Evolutionary conservation across 2,329 filamentous ascomycete genomes (phyloP), one percentile per base, ranked within the genome.

Genomic region (Pseudogymnoascus sp.): DNA sequence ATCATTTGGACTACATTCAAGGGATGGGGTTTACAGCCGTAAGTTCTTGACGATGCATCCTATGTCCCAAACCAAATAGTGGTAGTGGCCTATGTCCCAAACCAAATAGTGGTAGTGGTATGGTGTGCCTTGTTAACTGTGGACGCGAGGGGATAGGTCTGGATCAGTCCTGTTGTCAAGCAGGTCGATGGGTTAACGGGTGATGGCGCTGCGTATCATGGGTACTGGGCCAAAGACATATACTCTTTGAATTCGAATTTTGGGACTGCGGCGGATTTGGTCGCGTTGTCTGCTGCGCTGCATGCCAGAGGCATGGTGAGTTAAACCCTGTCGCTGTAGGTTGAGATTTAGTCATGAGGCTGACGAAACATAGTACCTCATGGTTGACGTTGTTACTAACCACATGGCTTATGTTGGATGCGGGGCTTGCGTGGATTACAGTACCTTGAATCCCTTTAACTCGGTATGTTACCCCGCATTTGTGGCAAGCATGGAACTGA

Each of bases 301-400:
- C 81, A 82, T 68, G 66, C 65, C 12, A 75, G 71, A 66, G 78
- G 75, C 64, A 82, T 79, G 79, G 69, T 78, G 61, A 70, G 70
- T 62, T 69, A 69, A 10, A 68, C 31, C 31, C 31, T 33, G 8
- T 33, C 31, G 31, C 31, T 11, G 31, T 33, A 33, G 31, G 31
- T 77, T 24, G 70, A 73, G 2, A 64, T 19, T 22, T 56, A 14
- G n/a, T 19, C 33, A 22, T 43, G 28, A 31, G n/a, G 16, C 12
- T 16, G 35, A 14, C 10, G 28, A 43, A 46, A 62, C 11, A n/a
- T 19, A 63, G 62, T 81, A 78, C 65, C 67, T 83, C 10, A 82
- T 82, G 80, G 75, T 81, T 53, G 81, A 83, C 65, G 76, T 80
- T 2, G 80, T 82, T 8, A 76, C 79, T 40, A 82, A 82, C 69